phyloP scores from a whole-genome alignment of 805 yeast species.

The Wickerhamiella lipophila region DNA sequence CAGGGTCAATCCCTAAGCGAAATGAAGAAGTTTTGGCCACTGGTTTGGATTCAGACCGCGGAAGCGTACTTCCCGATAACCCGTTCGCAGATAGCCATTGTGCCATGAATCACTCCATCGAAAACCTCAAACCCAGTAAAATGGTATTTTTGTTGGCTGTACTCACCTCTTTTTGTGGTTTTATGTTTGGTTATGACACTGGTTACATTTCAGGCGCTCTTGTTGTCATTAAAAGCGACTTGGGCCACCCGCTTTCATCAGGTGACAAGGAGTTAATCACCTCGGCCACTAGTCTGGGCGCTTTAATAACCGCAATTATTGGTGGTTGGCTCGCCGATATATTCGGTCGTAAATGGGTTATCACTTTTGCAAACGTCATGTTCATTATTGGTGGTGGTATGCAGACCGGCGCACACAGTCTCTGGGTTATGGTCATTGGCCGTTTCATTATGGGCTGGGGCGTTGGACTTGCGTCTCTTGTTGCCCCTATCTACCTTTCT shows the following conservation, averaged over 20 bases:
- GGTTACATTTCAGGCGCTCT: constrained; percentile 92
- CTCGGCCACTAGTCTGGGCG: constrained; percentile 90
- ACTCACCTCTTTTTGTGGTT: constrained; percentile 76
- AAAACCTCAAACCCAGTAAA: constrained; percentile 30
- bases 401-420: constrained; percentile 67
- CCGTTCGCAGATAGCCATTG: constrained; percentile 2
- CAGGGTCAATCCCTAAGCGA: constrained; percentile 1
- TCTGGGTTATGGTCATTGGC: constrained; percentile 88
- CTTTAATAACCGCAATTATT: constrained; percentile 59
- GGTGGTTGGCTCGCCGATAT: constrained; percentile 78
- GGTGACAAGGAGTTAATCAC: constrained; percentile 86
- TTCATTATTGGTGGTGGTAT: constrained; percentile 75
- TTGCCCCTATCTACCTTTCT: constrained; percentile 85
- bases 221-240: constrained; percentile 70
- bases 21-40: not conserved
- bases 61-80: not conserved
- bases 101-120: constrained; percentile 22
- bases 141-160: constrained; percentile 58
- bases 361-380: constrained; percentile 68
- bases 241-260: constrained; percentile 44
- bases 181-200: constrained; percentile 95
- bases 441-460: constrained; percentile 92
- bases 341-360: constrained; percentile 72
- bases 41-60: constrained; percentile 1
- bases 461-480: constrained; percentile 86